These are phyloP conservation scores for Zostera marina DNA, from an alignment of 116 monocot genomes.

Conservation along the genomic window DNA sequence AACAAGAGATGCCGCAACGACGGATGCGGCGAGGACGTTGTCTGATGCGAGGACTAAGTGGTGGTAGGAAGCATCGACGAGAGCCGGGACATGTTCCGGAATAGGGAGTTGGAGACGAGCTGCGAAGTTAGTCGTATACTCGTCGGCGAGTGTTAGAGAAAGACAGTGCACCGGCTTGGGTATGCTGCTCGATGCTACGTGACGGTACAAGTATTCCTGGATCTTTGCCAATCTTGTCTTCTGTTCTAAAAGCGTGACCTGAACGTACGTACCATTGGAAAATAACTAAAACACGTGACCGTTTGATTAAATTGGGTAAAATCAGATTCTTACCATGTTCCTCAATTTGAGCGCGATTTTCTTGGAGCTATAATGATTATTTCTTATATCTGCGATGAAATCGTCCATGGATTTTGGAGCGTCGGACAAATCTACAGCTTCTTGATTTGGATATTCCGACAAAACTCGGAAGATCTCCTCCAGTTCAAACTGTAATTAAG, in stretches of 20 bases:
- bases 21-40: constrained; percentile 73
- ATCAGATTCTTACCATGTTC: constrained; percentile 30
- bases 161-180: constrained; percentile 80
- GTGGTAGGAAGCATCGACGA: constrained; percentile 36
- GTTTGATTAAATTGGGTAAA: not conserved
- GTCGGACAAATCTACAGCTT: constrained; percentile 4
- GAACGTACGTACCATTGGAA: not conserved
- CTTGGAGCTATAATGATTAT: constrained; percentile 27
- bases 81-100: constrained; percentile 33
- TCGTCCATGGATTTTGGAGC: constrained; percentile 40
- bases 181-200: constrained; percentile 79
- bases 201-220: constrained; percentile 69
- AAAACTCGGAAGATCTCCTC: constrained; percentile 42
- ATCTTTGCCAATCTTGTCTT: constrained; percentile 57
- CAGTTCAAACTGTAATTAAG: constrained; percentile 16
- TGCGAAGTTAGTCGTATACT: constrained; percentile 52
- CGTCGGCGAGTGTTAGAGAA: constrained; percentile 46
- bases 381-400: constrained; percentile 42
- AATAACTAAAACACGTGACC: not conserved
- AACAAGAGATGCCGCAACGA: constrained; percentile 52
- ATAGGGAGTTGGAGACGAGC: constrained; percentile 59
- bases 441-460: constrained; percentile 8
- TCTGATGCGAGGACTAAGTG: constrained; percentile 80
- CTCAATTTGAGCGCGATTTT: constrained; percentile 51
- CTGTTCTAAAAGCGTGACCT: constrained; percentile 49